Conservation (phyloP, 108 stramenopile genomes). For the Asterionellopsis glacialis region DNA sequence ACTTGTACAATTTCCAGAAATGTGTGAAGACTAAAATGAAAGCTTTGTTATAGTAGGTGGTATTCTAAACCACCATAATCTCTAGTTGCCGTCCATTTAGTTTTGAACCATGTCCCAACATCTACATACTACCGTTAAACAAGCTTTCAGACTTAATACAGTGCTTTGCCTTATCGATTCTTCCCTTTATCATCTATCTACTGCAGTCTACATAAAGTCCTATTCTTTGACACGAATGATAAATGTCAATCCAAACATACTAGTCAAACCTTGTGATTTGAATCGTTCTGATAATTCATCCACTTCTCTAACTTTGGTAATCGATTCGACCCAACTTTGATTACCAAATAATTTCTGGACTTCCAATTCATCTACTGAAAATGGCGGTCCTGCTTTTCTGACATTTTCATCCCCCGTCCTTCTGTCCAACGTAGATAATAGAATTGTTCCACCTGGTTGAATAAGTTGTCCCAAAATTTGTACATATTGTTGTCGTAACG, state of each 20-base stretch:
- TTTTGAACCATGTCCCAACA: no score
- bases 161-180: no score
- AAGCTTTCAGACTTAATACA: no score
- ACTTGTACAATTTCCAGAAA: constrained; percentile 34
- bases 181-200: no score
- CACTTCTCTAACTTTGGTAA: constrained; percentile 37
- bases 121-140: no score
- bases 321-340: constrained; percentile 47
- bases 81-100: no score
- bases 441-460: constrained; percentile 50
- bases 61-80: no score
- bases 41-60: no score
- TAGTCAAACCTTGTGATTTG: constrained; percentile 23
- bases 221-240: constrained; percentile 17
- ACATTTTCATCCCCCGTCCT: constrained; percentile 26
- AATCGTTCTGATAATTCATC: constrained; percentile 47
- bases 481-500: constrained; percentile 49
- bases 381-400: constrained; percentile 60
- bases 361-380: constrained; percentile 47
- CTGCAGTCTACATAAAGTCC: not conserved
- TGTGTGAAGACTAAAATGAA: constrained; percentile 11
- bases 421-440: constrained; percentile 61
- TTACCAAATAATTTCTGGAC: constrained; percentile 41
- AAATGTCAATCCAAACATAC: constrained; percentile 37
- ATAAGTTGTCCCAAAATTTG: constrained; percentile 42